These are phyloP conservation scores for Striga hermonthica DNA, from an alignment of 305 asterid species.

Conservation along the genomic window DNA sequence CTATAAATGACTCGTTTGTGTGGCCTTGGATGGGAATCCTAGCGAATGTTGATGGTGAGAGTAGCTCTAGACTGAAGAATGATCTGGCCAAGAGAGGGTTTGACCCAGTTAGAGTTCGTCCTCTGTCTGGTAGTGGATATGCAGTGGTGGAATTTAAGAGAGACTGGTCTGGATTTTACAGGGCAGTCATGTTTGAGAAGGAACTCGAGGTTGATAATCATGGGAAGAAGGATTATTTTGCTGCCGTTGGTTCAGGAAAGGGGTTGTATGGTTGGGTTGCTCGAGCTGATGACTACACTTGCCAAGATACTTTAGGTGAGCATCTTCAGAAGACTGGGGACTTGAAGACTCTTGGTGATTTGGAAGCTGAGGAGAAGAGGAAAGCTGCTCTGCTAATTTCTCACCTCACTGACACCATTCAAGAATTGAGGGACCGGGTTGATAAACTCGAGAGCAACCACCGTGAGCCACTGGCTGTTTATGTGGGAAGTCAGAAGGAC, in stretches of 20 bases:
- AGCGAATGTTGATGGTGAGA: conserved; percentile 44
- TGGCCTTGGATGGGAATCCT: conserved; percentile 69
- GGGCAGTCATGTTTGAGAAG: conserved; percentile 77
- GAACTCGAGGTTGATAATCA: conserved; percentile 58
- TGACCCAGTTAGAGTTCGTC: conserved; percentile 62
- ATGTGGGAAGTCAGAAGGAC: conserved; percentile 12
- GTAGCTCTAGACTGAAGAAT: conserved; percentile 44
- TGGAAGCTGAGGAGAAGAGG: conserved; percentile 57
- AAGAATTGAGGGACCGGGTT: conserved; percentile 39
- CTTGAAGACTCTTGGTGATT: conserved; percentile 50
- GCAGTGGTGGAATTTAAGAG: conserved; percentile 76
- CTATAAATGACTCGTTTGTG: conserved; percentile 40
- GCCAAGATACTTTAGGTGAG: conserved; percentile 41
- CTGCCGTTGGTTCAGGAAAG: conserved; percentile 11
- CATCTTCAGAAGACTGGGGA: conserved; percentile 57
- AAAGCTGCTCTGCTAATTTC: conserved; percentile 41
- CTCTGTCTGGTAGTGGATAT: conserved; percentile 38
- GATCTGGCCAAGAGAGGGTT: conserved; percentile 54
- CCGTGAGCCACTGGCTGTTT: not conserved
- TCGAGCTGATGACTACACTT: conserved; percentile 49
- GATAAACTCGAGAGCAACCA: conserved; percentile 33
- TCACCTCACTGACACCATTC: conserved; percentile 38
- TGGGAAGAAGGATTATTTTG: conserved; percentile 65
- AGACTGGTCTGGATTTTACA: conserved; percentile 81
- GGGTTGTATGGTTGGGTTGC: conserved; percentile 68